A percentile compares a stretch with the other conserved stretches of the same genome.
phyloP scores from a whole-genome alignment of 257 asterid species.

The Cynanchum wilfordii region DNA sequence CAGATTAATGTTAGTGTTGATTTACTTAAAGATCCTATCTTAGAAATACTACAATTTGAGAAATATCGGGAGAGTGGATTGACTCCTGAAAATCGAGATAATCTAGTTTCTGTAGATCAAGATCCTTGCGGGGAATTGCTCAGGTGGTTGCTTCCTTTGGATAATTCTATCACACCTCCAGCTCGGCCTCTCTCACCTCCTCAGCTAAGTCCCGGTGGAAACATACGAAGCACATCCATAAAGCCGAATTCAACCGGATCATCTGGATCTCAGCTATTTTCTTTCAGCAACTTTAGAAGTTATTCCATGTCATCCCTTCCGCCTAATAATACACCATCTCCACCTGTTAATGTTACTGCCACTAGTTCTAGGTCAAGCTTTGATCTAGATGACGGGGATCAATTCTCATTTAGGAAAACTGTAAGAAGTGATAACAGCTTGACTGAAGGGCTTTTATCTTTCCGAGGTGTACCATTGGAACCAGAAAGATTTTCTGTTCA shows the following conservation, averaged over 20 bases:
- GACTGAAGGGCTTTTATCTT: conserved; percentile 70
- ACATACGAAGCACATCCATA: conserved; percentile 62
- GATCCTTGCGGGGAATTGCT: conserved; percentile 79
- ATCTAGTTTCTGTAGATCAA: conserved; percentile 33
- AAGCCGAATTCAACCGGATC: conserved; percentile 57
- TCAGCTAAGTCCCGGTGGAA: conserved; percentile 53
- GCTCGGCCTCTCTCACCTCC: conserved; percentile 71
- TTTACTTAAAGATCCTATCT: conserved; percentile 69
- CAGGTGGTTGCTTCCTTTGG: conserved; percentile 95
- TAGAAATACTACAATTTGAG: conserved; percentile 95
- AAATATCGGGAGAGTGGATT: conserved; percentile 54
- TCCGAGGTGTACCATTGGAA: conserved; percentile 88
- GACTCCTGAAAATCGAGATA: conserved; percentile 38
- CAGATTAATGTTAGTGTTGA: conserved; percentile 80
- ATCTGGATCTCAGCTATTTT: conserved; percentile 82
- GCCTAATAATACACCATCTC: conserved; percentile 50
- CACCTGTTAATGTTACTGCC: conserved; percentile 38
- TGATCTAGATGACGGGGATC: conserved; percentile 77
- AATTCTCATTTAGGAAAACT: conserved; percentile 59
- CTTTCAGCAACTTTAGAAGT: conserved; percentile 89
- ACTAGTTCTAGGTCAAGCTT: conserved; percentile 44
- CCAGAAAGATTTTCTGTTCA: conserved; percentile 90
- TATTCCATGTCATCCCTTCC: conserved; percentile 97
- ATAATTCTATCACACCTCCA: conserved; percentile 70
- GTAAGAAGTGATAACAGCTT: conserved; percentile 50